A percentile compares a stretch with the other conserved stretches of the same genome.
phyloP scores from a whole-genome alignment of 2,329 filamentous ascomycete genomes.

The Arthrobotrys iridis region DNA sequence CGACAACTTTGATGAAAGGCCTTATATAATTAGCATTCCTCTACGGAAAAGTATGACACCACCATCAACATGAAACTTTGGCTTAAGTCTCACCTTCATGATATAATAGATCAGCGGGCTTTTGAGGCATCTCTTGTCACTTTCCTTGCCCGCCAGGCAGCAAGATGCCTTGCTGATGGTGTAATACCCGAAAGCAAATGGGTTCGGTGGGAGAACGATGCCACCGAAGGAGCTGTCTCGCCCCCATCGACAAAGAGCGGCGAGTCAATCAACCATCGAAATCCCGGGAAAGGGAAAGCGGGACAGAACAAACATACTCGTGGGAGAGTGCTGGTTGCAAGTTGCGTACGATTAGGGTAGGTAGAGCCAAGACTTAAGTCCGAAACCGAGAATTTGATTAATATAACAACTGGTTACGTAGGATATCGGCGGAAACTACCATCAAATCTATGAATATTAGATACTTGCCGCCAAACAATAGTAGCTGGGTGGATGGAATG shows the following conservation, averaged over 20 bases:
- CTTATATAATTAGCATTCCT: conserved; percentile 49
- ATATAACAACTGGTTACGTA: no score
- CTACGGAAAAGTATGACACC: conserved; percentile 37
- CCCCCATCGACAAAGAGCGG: background rate
- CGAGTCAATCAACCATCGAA: conserved; percentile 15
- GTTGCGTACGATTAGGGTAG: conserved; percentile 46
- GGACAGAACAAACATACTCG: conserved; percentile 28
- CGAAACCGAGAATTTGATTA: no score
- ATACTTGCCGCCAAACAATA: conserved; percentile 49
- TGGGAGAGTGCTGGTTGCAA: conserved; percentile 44
- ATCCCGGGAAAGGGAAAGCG: background rate
- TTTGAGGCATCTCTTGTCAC: conserved; percentile 46
- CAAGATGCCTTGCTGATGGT: conserved; percentile 40
- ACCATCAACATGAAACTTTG: background rate
- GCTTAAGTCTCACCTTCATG: background rate
- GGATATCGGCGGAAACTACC: conserved; percentile 40
- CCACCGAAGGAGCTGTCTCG: background rate
- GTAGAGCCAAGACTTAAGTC: no score
- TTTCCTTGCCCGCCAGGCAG: conserved; percentile 43
- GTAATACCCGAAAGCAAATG: conserved; percentile 51
- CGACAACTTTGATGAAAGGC: conserved; percentile 28
- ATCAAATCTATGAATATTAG: conserved; percentile 49
- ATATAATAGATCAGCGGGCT: conserved; percentile 27
- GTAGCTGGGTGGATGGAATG: conserved; percentile 26
- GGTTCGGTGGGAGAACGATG: conserved; percentile 49